Evolutionary conservation across 306 rosid species (phyloP).

Genomic region (Prunus davidiana): DNA sequence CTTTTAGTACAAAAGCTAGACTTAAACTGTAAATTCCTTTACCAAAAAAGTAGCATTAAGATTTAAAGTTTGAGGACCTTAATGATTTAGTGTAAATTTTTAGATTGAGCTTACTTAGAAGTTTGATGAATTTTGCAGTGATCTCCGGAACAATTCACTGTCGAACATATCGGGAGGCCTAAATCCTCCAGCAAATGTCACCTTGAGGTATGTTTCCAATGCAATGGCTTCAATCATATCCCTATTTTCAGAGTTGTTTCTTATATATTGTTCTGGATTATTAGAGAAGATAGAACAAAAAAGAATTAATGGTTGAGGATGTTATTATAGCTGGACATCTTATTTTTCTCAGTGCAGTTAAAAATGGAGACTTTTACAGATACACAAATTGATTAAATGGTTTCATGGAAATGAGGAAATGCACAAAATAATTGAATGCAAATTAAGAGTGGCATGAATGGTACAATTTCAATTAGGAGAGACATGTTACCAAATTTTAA

Average conservation of each 20-base stretch:
- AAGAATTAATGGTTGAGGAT: too few relatives aligned
- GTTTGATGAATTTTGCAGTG: constrained; percentile 45
- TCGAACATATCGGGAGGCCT: constrained; percentile 39
- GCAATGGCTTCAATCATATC: background rate
- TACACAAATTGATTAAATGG: too few relatives aligned
- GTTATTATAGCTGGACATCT: too few relatives aligned
- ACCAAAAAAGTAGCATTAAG: background rate
- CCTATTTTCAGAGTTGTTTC: background rate
- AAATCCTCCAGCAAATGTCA: constrained; percentile 55
- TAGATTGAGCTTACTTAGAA: constrained; percentile 9
- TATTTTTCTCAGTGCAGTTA: too few relatives aligned
- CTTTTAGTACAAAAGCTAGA: constrained; percentile 37
- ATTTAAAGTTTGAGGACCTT: background rate
- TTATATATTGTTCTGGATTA: background rate
- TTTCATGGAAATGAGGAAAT: too few relatives aligned
- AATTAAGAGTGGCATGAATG: too few relatives aligned
- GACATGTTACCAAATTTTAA: too few relatives aligned
- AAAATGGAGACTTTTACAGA: too few relatives aligned
- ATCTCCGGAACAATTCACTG: constrained; percentile 63
- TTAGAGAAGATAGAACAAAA: too few relatives aligned
- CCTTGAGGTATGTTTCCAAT: constrained; percentile 54
- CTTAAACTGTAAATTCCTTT: constrained; percentile 48
- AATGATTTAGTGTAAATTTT: constrained; percentile 3
- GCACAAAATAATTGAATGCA: too few relatives aligned
- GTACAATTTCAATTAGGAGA: too few relatives aligned